Conservation (phyloP, 257 asterid species). For the Eustoma russellianum region DNA sequence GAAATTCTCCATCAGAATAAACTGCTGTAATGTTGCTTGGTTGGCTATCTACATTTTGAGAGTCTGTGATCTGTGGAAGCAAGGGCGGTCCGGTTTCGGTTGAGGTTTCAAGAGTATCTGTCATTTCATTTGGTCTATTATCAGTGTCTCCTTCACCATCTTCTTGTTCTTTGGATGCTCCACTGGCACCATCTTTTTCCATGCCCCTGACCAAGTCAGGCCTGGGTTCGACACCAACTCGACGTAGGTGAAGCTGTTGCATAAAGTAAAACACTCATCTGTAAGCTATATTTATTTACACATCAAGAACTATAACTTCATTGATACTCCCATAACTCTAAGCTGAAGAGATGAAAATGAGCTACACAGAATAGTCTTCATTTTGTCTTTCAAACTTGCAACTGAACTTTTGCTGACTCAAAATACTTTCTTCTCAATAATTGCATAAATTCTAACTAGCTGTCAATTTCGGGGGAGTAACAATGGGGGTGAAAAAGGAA, state of each 20-base stretch:
- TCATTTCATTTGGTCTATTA: conserved; percentile 17
- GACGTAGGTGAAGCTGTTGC: conserved; percentile 74
- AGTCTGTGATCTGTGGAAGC: conserved; percentile 34
- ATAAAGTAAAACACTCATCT: conserved; percentile 8
- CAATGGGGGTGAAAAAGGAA: too few species aligned
- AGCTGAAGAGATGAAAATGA: too few species aligned
- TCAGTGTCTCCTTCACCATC: conserved; percentile 6
- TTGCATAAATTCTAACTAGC: neutral
- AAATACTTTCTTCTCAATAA: neutral
- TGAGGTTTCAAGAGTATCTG: conserved; percentile 23
- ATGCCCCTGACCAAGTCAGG: conserved; percentile 40
- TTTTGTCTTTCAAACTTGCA: neutral
- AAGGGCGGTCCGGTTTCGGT: conserved; percentile 37
- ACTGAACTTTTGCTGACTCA: neutral
- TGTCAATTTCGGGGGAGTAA: neutral
- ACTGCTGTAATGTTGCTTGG: conserved; percentile 19
- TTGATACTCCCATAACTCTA: too few species aligned
- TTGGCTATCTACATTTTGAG: conserved; percentile 38
- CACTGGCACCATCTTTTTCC: conserved; percentile 44
- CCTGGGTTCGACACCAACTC: conserved; percentile 79
- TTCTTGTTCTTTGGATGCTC: conserved; percentile 58
- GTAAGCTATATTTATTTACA: neutral
- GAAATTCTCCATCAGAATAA: conserved; percentile 12
- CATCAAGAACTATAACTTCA: neutral
- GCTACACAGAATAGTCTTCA: too few species aligned